Evolutionary conservation across 2,329 filamentous ascomycete species (phyloP), one percentile per base, ranked within the genome.

Genomic region (Teratosphaeria zuluensis): DNA sequence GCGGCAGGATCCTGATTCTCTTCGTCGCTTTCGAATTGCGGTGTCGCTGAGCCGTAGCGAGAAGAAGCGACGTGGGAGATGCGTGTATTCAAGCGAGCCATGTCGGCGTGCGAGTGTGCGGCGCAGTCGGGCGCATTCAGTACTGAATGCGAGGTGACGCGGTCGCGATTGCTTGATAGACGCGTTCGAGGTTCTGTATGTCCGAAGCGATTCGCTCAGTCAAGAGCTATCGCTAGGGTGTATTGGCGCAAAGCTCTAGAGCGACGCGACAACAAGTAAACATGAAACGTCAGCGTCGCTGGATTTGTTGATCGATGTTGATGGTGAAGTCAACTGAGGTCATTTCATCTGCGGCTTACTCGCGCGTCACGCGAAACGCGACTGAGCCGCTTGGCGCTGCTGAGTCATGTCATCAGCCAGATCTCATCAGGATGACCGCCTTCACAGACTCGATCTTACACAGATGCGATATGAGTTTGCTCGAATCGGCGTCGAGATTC

Each of bases 1-100:
- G 63, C 60, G 31, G 11, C 42, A 48, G 66, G 69, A 28, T 70
- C 70, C 3, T 64, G 61, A 62, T 79, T 80, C 58, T 80, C 78
- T 61, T 78, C 77, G 62, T 80, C 77, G 9, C 75, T 76, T 9
- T 62, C 52, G 55, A 51, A 53, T 19, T 46, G 53, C 33, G 65
- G 60, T 30, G 63, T 64, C 28, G 55, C 57, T 4, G 66, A 64
- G 30, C 30, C 56, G 59, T 59, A 61, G 51, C 61, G 63, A n/a
- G 61, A 61, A n/a, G 63, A 62, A 2, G 57, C 51, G 16, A 51
- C 53, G 19, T 51, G 21, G 3, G 64, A 65, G 7, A 61, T 58
- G 56, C 62, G 51, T 24, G 54, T 59, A 46, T 66, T 66, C 9
- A 66, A 42, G 19, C 67, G 67, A 46, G 67, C 67, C 67, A 69